Evolutionary conservation across 2,329 filamentous ascomycete genomes (phyloP).

Genomic region (Claviceps pusilla): DNA sequence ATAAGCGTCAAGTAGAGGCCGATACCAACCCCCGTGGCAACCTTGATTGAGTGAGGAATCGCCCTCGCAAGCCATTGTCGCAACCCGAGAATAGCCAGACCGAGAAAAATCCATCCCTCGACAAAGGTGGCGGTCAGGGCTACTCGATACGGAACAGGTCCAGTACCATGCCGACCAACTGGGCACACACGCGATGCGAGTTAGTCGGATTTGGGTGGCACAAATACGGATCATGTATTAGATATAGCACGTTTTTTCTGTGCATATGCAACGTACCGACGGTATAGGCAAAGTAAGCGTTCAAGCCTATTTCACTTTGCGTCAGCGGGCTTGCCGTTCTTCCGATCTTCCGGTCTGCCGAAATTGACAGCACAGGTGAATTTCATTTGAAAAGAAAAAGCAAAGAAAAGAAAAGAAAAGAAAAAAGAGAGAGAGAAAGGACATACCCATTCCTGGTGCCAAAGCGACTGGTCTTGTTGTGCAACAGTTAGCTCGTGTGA

Average conservation of each 20-base stretch:
- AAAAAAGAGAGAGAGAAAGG: not conserved
- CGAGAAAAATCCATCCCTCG: conserved; percentile 75
- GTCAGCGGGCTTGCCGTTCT: not conserved
- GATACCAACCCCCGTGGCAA: conserved; percentile 74
- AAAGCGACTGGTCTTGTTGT: conserved; percentile 20
- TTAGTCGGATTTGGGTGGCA: conserved; percentile 1
- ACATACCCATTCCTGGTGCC: conserved; percentile 28
- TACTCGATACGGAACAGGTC: conserved; percentile 56
- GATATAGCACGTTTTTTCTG: conserved; percentile 7
- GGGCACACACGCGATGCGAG: conserved; percentile 1
- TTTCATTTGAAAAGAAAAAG: not conserved
- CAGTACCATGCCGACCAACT: conserved; percentile 62
- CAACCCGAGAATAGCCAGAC: conserved; percentile 62
- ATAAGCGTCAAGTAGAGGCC: conserved; percentile 68
- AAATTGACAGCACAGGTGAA: not conserved
- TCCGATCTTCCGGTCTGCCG: not conserved
- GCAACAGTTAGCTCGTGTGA: conserved; percentile 3
- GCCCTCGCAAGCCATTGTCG: conserved; percentile 78
- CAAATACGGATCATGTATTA: not conserved
- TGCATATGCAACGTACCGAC: conserved; percentile 16
- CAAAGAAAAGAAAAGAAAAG: not conserved
- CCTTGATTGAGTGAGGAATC: conserved; percentile 72
- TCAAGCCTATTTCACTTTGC: conserved; percentile 36
- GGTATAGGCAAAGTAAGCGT: conserved; percentile 75
- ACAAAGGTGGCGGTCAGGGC: conserved; percentile 79